Evolutionary conservation across 2,329 filamentous ascomycete species (phyloP), one percentile per base, ranked within the genome.

Genomic region (Trichophaea hybrida): DNA sequence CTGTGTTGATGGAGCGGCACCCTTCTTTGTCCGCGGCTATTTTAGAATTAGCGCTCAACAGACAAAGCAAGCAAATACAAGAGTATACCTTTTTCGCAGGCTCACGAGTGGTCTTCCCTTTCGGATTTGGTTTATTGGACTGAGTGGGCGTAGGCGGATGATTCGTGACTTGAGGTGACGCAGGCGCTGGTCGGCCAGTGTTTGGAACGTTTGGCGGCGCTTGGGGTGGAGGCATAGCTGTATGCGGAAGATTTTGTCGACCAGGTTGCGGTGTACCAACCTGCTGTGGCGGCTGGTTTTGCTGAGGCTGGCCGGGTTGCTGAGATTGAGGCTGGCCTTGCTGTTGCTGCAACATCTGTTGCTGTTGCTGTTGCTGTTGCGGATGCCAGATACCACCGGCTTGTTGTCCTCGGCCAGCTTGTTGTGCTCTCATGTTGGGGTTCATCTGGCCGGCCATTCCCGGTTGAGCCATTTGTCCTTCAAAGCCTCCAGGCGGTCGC

Each of bases 71-170:
- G 37, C 50, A 53, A 53, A 66, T 69, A 70, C 68, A 67, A 68
- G 67, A 67, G 69, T 65, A 62, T 64, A 86, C 84, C 82, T 88
- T 87, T 59, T 74, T 76, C 72, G 84, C 85, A 4, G 79, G 75
- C 62, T 75, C 78, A 72, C 84, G 84, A 4, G 82, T 81, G 75
- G 88, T 86, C 78, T 91, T 91, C 72, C 48, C 50, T 50, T 88
- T 89, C 1, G 85, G 84, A 37, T 80, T 82, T 3, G 84, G 73
- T 75, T 91, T 91, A 69, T 82, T 84, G 1, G 76, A 72, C 69
- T 88, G 85, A 55, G 81, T 83, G 1, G 87, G 87, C 3, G 87
- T 93, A 1, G 86, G 86, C 0, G 87, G 86, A 38, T 84, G 84
- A 61, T 78, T 80, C 63, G 78, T 78, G 66, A 80, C 78, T 67